Evolutionary conservation across 2,329 filamentous ascomycete species (phyloP), one percentile per base, ranked within the genome.

Genomic region (Botrytis fabae): DNA sequence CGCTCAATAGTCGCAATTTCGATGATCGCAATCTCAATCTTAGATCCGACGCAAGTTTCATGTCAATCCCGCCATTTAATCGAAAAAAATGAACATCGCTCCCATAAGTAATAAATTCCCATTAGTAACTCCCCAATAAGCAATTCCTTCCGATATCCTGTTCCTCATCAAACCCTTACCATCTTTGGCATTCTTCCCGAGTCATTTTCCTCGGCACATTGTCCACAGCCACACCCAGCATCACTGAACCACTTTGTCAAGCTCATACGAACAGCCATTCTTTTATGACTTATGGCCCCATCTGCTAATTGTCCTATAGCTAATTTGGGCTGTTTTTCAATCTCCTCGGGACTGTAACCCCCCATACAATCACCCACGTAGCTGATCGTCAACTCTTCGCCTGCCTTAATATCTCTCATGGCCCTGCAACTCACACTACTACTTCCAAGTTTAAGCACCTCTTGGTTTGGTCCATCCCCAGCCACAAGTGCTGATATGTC

Each of bases 361-460:
- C 77, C 75, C 46, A 68, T 46, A 2, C 78, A 74, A 65, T 80
- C 70, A 0, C 78, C 78, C 14, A 80, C 54, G 62, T 80, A 80
- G 9, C 71, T 76, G n/a, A 80, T 80, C 18, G 75, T 78, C 6
- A 79, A 54, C 63, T 80, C 77, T 32, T 80, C 79, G 0, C 75
- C 78, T 22, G 77, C 75, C 61, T 75, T 75, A 25, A 80, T 77
- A 60, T 78, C 69, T 35, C 48, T 46, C 0, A n/a, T 44, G 0
- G 79, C 78, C 2, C 59, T 51, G 40, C 78, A 79, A 40, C 73
- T 76, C 0, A 80, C 75, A 1, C 75, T 73, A 1, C 68, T 74
- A 40, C 71, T 75, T 10, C 79, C 79, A 10, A 76, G 76, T 44
- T 70, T 73, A 18, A 77, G 22, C 4, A 77, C 32, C 7, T 68